Evolutionary conservation across 2,329 filamentous ascomycete genomes (phyloP).

Genomic region (Botryotinia narcissicola): DNA sequence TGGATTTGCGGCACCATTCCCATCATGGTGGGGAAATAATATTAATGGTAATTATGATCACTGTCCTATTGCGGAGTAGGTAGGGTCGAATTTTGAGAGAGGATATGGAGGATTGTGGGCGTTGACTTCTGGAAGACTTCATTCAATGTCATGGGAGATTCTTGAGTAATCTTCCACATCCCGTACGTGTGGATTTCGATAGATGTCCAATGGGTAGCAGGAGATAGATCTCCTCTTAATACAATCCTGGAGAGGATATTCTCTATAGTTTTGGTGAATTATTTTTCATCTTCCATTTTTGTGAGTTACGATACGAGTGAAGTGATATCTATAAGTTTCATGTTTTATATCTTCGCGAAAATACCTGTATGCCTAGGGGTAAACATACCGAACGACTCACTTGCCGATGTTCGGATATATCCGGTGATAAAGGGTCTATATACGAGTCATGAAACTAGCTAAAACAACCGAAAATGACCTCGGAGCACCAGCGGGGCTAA

Average conservation of each 20-base stretch:
- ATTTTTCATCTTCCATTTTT: not conserved
- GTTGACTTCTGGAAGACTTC: not conserved
- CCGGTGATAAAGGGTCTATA: not conserved
- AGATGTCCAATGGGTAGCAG: not conserved
- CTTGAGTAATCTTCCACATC: not conserved
- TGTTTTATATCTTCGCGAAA: not conserved
- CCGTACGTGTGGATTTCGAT: not conserved
- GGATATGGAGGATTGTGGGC: no score
- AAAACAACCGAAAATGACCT: not conserved
- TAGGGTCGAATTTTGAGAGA: not conserved
- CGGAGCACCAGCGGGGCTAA: not conserved
- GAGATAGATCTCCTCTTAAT: not conserved
- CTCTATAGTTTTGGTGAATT: not conserved
- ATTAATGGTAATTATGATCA: conserved; percentile 32
- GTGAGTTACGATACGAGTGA: not conserved
- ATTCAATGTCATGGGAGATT: not conserved
- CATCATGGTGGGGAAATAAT: conserved; percentile 24
- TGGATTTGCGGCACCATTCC: conserved; percentile 41
- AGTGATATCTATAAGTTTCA: not conserved
- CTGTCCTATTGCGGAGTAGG: conserved; percentile 25
- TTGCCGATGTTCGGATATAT: not conserved
- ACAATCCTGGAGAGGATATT: not conserved
- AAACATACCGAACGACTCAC: not conserved
- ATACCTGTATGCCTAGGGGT: not conserved
- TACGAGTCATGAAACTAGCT: not conserved